These are phyloP conservation scores for Casuarina glauca DNA, from an alignment of 306 rosid species.

Conservation along the genomic window DNA sequence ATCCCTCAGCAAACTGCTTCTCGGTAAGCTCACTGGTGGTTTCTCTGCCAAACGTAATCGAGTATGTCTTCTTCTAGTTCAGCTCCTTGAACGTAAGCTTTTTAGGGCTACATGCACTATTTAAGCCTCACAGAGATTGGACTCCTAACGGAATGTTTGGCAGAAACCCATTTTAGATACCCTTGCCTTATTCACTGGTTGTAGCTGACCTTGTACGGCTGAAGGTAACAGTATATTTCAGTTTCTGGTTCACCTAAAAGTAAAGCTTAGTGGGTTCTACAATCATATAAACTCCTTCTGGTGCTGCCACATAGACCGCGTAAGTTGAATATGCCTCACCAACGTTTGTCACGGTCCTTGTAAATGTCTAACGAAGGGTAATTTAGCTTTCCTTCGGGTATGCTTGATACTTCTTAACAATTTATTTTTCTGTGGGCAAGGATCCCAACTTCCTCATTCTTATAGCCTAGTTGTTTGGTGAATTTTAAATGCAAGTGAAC, in stretches of 20 bases:
- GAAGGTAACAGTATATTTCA: constrained; percentile 31
- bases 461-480: constrained; percentile 30
- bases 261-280: constrained; percentile 30
- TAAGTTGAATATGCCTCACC: constrained; percentile 42
- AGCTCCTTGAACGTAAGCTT: constrained; percentile 37
- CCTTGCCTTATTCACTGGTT: constrained; percentile 36
- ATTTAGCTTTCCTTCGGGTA: constrained; percentile 43
- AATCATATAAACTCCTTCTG: constrained; percentile 28
- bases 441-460: constrained; percentile 31
- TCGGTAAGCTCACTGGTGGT: neutral
- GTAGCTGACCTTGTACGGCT: neutral
- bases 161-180: constrained; percentile 49
- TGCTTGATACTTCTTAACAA: constrained; percentile 31
- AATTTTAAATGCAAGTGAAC: too few relatives aligned
- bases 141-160: constrained; percentile 37
- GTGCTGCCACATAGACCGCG: constrained; percentile 19
- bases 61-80: constrained; percentile 39
- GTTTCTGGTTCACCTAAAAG: constrained; percentile 42
- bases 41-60: constrained; percentile 28
- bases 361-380: constrained; percentile 53
- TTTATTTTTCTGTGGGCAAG: constrained; percentile 29
- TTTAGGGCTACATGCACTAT: too few relatives aligned
- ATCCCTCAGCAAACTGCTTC: constrained; percentile 33
- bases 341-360: constrained; percentile 52
- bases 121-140: constrained; percentile 27